Evolutionary conservation across 2,329 filamentous ascomycete species (phyloP).

Genomic region (Elsinoe perseae): DNA sequence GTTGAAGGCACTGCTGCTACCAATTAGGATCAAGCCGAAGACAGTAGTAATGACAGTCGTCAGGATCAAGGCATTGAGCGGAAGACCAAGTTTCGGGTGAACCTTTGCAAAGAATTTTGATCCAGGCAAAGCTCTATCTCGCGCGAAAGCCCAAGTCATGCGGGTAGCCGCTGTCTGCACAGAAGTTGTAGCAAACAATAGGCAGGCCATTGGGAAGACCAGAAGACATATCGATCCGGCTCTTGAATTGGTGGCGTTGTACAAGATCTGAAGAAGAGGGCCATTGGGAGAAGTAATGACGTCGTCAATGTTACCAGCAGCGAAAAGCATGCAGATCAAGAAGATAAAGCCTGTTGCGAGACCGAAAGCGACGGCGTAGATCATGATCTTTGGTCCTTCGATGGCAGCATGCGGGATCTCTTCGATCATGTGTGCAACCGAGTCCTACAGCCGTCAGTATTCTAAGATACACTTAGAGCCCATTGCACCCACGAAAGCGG

Average conservation of each 20-base stretch:
- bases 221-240: constrained; percentile 31
- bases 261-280: constrained; percentile 30
- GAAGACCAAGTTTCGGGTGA: constrained; percentile 29
- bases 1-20: constrained; percentile 32
- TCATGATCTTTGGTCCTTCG: constrained; percentile 32
- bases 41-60: constrained; percentile 28
- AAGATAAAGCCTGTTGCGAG: constrained; percentile 32
- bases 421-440: constrained; percentile 44
- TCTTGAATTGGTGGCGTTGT: constrained; percentile 28
- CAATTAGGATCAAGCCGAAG: constrained; percentile 32
- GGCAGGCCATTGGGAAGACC: constrained; percentile 31
- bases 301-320: constrained; percentile 27
- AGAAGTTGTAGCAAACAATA: constrained; percentile 30
- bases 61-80: constrained; percentile 29
- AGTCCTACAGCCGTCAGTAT: constrained; percentile 28
- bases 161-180: constrained; percentile 33
- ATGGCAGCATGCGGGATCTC: constrained; percentile 32
- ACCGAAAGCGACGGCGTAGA: constrained; percentile 32
- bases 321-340: constrained; percentile 31
- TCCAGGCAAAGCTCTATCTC: constrained; percentile 31
- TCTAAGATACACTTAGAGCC: neutral
- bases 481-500: constrained; percentile 41
- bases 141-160: constrained; percentile 33
- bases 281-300: constrained; percentile 28
- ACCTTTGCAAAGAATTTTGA: constrained; percentile 30